Evolutionary conservation across 169 alveolate genomes (phyloP).

Genomic region (Plasmodium relictum): DNA sequence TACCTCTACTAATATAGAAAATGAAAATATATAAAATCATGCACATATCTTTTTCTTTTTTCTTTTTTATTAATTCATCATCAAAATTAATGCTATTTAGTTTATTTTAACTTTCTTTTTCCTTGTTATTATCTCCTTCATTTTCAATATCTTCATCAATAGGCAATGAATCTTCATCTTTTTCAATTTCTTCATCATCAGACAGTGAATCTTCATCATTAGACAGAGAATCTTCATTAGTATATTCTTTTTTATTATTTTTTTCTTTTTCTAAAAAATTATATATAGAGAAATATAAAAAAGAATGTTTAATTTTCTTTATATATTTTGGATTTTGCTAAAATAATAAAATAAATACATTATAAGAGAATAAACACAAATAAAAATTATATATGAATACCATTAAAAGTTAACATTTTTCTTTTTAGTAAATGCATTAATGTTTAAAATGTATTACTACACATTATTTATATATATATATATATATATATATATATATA

Average conservation of each 20-base stretch:
- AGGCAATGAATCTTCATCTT: constrained; percentile 1
- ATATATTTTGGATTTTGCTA: too few species aligned
- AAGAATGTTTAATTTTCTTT: background rate
- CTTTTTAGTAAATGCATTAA: background rate
- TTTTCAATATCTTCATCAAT: constrained; percentile 11
- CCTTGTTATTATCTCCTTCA: constrained; percentile 5
- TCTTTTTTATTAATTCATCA: background rate
- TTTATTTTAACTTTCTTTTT: background rate
- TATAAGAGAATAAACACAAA: too few species aligned
- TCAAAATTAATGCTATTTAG: constrained; percentile 12
- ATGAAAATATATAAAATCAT: background rate
- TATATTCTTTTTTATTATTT: background rate
- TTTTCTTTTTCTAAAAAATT: constrained; percentile 2
- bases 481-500: constrained; percentile 1
- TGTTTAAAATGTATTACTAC: background rate
- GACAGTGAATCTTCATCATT: background rate
- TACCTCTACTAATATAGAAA: too few species aligned
- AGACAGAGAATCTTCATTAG: background rate
- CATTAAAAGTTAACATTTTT: too few species aligned
- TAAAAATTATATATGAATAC: background rate
- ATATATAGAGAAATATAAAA: background rate
- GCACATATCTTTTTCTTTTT: background rate
- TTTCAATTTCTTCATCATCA: constrained; percentile 1
- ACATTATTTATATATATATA: background rate
- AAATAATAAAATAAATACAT: too few species aligned